Conservation (phyloP, 768 basidiomycete genomes). For the Kwoniella botswanensis region DNA sequence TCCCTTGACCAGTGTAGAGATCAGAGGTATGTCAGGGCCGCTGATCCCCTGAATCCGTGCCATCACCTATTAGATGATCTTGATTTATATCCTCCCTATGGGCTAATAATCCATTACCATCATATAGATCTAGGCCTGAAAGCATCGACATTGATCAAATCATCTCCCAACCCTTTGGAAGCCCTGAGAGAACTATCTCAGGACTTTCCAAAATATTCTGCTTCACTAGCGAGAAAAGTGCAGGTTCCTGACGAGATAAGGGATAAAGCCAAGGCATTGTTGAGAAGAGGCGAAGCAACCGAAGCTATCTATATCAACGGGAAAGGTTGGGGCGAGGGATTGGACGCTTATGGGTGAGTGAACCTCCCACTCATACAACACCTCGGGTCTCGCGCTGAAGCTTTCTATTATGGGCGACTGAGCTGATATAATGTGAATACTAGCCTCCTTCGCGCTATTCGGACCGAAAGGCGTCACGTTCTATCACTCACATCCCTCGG, state of each 20-base stretch:
- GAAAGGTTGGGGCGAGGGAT: constrained; percentile 66
- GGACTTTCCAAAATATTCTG: constrained; percentile 86
- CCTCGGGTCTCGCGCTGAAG: too few relatives aligned
- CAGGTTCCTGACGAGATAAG: constrained; percentile 66
- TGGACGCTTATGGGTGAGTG: constrained; percentile 70
- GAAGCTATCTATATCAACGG: constrained; percentile 81
- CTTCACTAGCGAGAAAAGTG: constrained; percentile 72
- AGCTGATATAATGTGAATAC: not conserved
- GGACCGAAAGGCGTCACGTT: constrained; percentile 72
- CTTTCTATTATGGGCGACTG: not conserved
- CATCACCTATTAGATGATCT: too few relatives aligned
- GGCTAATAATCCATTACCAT: not conserved
- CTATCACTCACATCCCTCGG: constrained; percentile 68
- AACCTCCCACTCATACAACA: not conserved
- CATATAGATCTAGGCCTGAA: constrained; percentile 68
- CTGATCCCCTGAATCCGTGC: not conserved
- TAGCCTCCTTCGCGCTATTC: constrained; percentile 72
- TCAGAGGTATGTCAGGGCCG: constrained; percentile 61
- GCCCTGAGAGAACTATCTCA: constrained; percentile 74
- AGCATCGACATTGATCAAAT: constrained; percentile 74
- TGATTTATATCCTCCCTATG: not conserved
- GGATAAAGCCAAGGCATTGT: constrained; percentile 65
- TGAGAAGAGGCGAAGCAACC: constrained; percentile 57
- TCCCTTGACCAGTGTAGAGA: constrained; percentile 60
- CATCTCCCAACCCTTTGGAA: constrained; percentile 65